A percentile compares a stretch with the other conserved stretches of the same genome.
Evolutionary conservation across 768 basidiomycete species (phyloP).

Genomic region (Jaapia argillacea): DNA sequence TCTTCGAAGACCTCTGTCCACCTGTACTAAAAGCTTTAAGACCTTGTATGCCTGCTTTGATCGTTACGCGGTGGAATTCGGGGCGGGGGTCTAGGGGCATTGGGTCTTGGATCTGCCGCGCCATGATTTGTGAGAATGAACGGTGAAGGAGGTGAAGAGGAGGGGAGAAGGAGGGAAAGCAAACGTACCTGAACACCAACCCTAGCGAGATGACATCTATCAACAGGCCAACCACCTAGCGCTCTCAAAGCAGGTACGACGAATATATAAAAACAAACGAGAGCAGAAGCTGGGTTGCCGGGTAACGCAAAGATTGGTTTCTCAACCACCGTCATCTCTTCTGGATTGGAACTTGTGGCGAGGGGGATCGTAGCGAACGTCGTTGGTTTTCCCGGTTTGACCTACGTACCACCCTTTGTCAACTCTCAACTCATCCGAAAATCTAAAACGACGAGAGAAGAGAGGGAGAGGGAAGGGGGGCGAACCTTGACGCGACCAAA

Average conservation of each 20-base stretch:
- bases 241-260: constrained; percentile 71
- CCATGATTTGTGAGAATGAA: constrained; percentile 6
- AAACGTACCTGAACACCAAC: constrained; percentile 52
- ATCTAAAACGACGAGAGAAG: no score
- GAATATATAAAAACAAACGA: constrained; percentile 80
- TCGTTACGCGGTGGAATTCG: constrained; percentile 75
- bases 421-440: no score
- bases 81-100: constrained; percentile 66
- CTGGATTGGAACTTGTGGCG: no score
- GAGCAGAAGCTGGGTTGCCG: constrained; percentile 81
- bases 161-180: neutral
- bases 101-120: constrained; percentile 38
- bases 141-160: constrained; percentile 1
- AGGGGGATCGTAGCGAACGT: constrained; percentile 75
- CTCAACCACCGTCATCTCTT: constrained; percentile 16
- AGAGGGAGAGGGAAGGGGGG: no score
- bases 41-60: constrained; percentile 32
- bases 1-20: constrained; percentile 77
- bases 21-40: constrained; percentile 74
- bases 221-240: constrained; percentile 57
- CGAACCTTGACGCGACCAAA: constrained; percentile 79
- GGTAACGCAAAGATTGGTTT: constrained; percentile 80
- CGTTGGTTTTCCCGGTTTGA: constrained; percentile 75
- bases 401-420: no score
- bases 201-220: constrained; percentile 45